Percentiles rank a stretch among this genome's conserved stretches.
phyloP scores from a whole-genome alignment of 352 stramenopile species.

The Globisporangium parvum region DNA sequence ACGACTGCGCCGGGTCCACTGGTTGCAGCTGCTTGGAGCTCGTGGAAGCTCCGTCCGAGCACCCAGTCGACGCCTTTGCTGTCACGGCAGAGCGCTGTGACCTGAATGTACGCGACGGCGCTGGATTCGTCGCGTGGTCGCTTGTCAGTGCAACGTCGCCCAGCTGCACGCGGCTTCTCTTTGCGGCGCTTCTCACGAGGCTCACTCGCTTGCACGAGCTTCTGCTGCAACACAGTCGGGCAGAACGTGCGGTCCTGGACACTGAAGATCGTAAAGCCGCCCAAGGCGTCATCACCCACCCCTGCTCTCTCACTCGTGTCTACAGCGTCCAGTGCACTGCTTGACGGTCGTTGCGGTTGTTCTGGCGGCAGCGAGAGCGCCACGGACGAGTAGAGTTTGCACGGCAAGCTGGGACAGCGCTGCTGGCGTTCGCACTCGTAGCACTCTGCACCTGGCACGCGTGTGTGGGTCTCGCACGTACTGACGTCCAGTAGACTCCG shows the following conservation, averaged over 20 bases:
- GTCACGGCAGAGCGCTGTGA: slow-evolving; percentile 11
- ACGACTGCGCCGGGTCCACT: not conserved
- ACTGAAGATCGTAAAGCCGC: slow-evolving; percentile 17
- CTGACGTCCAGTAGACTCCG: slow-evolving; percentile 5
- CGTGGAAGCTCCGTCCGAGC: slow-evolving; percentile 9
- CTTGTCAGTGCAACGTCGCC: not conserved
- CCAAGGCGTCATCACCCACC: not conserved
- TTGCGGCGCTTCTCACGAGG: not conserved
- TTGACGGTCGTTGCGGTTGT: too few relatives aligned
- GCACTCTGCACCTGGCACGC: slow-evolving; percentile 9
- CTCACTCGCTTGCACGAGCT: not conserved
- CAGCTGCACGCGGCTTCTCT: not conserved
- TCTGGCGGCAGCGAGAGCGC: not conserved
- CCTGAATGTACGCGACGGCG: slow-evolving; percentile 10
- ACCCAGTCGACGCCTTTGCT: slow-evolving; percentile 13
- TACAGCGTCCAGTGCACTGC: too few relatives aligned
- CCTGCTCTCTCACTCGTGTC: not conserved
- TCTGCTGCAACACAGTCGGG: not conserved
- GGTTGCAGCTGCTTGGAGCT: slow-evolving; percentile 7
- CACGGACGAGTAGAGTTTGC: slow-evolving; percentile 12
- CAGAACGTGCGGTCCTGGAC: slow-evolving; percentile 12
- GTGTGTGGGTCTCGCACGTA: slow-evolving; percentile 17
- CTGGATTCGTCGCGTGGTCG: not conserved
- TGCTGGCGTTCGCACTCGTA: slow-evolving; percentile 21
- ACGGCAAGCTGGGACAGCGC: slow-evolving; percentile 18